Percentiles rank a stretch among this genome's conserved stretches.
phyloP scores from a whole-genome alignment of 208 protist species.

The Strigomonas culicis region DNA sequence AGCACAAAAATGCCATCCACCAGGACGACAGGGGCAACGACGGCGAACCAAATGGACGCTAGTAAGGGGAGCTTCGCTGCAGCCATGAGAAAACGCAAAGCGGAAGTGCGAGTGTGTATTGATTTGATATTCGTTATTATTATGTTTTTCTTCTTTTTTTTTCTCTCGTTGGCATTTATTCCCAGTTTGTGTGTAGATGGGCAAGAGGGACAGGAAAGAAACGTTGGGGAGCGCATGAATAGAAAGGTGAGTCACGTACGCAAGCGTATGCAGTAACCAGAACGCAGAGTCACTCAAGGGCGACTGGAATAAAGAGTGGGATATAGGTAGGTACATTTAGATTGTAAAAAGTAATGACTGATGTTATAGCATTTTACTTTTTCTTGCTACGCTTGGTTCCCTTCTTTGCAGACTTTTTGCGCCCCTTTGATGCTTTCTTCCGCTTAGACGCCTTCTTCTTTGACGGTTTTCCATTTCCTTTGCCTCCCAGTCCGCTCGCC shows the following conservation, averaged over 20 bases:
- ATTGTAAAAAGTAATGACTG: background rate
- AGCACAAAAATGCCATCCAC: slow-evolving; percentile 73
- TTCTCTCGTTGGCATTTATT: too few relatives aligned
- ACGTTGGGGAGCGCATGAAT: too few relatives aligned
- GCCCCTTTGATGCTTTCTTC: background rate
- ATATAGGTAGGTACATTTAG: too few relatives aligned
- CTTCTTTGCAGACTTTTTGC: background rate
- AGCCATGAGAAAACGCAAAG: background rate
- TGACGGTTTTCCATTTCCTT: too few relatives aligned
- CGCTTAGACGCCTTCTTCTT: background rate
- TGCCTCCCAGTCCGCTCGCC: too few relatives aligned
- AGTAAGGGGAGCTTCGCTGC: slow-evolving; percentile 33
- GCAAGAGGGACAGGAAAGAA: too few relatives aligned
- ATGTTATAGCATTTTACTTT: background rate
- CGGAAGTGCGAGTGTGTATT: background rate
- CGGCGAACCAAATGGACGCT: slow-evolving; percentile 57
- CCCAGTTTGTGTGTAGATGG: too few relatives aligned
- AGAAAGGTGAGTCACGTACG: too few relatives aligned
- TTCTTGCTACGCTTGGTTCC: background rate
- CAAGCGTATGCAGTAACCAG: too few relatives aligned
- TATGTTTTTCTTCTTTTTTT: slow-evolving; percentile 3
- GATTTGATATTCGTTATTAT: background rate
- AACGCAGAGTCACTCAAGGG: background rate
- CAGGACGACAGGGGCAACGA: slow-evolving; percentile 50
- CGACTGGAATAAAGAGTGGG: too few relatives aligned